These are phyloP conservation scores for Auricularia heimuer DNA, from an alignment of 768 basidiomycete genomes.

Conservation along the genomic window DNA sequence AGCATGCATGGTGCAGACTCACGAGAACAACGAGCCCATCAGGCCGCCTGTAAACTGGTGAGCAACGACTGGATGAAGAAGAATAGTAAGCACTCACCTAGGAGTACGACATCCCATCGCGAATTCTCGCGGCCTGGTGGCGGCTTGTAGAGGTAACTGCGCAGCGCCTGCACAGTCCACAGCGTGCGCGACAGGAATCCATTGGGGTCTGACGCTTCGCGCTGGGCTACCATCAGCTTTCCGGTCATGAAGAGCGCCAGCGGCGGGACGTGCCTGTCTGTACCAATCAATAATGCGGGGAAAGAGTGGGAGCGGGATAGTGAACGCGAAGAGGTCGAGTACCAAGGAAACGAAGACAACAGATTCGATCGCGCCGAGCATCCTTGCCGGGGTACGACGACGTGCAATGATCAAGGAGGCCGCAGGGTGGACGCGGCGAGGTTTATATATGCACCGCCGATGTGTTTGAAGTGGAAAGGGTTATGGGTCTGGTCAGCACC, in stretches of 20 bases:
- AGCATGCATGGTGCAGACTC: constrained; percentile 25
- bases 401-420: not conserved
- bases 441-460: not conserved
- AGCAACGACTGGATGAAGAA: too few species aligned
- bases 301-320: constrained; percentile 91
- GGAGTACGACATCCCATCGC: constrained; percentile 87
- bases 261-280: constrained; percentile 42
- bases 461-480: not conserved
- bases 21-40: constrained; percentile 93
- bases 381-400: constrained; percentile 17
- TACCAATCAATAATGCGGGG: constrained; percentile 97
- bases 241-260: constrained; percentile 1
- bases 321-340: constrained; percentile 86
- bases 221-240: constrained; percentile 26
- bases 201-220: constrained; percentile 59
- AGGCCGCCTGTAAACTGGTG: constrained; percentile 48
- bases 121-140: constrained; percentile 34
- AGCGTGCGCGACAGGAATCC: constrained; percentile 71
- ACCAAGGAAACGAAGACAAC: constrained; percentile 87
- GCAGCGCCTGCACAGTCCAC: constrained; percentile 50
- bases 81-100: constrained; percentile 40
- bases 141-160: constrained; percentile 55
- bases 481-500: not conserved
- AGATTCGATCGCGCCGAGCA: constrained; percentile 56
- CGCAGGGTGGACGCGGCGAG: not conserved